Base-by-base conservation (phyloP, 108 stramenopile species). In the Nitzschia sp. region DNA sequence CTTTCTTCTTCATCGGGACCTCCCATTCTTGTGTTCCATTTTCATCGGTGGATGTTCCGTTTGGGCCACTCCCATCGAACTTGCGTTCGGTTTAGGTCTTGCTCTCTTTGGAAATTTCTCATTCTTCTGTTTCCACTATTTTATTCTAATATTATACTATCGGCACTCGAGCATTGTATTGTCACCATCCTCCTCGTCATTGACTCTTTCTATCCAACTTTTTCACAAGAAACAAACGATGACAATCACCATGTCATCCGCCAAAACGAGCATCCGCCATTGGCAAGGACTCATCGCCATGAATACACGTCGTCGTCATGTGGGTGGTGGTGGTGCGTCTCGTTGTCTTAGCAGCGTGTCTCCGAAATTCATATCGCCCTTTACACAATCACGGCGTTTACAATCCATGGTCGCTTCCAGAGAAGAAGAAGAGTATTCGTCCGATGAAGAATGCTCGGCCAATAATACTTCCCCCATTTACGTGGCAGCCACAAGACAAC, bases 401-500 rank as follows among this genome's bases (percentile, higher is more conserved):
- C 49, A 51, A 19, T 51, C 49, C 8, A 19, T 19, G 21, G 49
- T 19, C 4, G 49, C 49, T 21, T 8, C 49, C 49, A 19, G 18
- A 19, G 17, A 19, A 51, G 17, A 51, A 4, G 49, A 51, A 4
- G 49, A 51, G 18, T 51, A 51, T 19, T 4, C 4, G 18, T 17
- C 5, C 21, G 5, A n/a, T 19, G 49, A 5, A 4, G 21, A 17
- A 19, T n/a, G n/a, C n/a, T n/a, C n/a, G n/a, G n/a, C n/a, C n/a
- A n/a, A n/a, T n/a, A n/a, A n/a, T n/a, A n/a, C n/a, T n/a, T 68
- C 45, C 24, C 92, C 94, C 6, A 79, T 96, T 48, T 93, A 88
- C 68, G 84, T 97, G 0, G 91, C 90, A 1, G 94, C 97, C 3
- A 97, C 95, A 1, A 60, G 86, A 54, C 95, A 96, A 72, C 95